Conservation (phyloP, 306 rosid species). For the Cicer chorassanicum region DNA sequence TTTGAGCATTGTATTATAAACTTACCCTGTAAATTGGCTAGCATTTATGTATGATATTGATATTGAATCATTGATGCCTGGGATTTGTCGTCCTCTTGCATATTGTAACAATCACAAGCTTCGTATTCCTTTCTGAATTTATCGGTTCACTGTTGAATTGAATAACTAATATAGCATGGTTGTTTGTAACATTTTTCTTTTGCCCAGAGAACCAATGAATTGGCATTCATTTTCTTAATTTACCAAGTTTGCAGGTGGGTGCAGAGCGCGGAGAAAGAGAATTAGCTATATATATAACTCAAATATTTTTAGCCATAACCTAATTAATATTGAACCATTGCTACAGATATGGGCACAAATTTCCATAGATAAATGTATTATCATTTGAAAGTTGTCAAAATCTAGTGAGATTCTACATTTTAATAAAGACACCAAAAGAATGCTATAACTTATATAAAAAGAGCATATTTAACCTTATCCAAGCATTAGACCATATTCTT, state of each 20-base stretch:
- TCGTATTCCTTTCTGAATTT: neutral
- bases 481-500: no score
- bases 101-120: neutral
- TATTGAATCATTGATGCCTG: no score
- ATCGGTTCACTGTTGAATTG: slow-evolving; percentile 4
- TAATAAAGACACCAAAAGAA: no score
- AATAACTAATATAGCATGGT: no score
- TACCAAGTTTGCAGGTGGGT: neutral
- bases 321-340: neutral
- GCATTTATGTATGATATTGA: neutral
- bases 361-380: no score
- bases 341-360: neutral
- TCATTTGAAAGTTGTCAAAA: neutral
- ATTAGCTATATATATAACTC: neutral
- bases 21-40: slow-evolving; percentile 28
- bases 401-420: neutral
- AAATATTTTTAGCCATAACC: neutral
- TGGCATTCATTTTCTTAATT: neutral
- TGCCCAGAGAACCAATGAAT: neutral
- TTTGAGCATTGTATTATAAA: slow-evolving; percentile 34
- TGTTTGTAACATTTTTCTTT: neutral
- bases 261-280: neutral
- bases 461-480: no score
- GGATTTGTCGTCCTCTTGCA: neutral
- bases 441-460: no score